Evolutionary conservation across 2,329 filamentous ascomycete species (phyloP).

Genomic region (Cordyceps farinosa): DNA sequence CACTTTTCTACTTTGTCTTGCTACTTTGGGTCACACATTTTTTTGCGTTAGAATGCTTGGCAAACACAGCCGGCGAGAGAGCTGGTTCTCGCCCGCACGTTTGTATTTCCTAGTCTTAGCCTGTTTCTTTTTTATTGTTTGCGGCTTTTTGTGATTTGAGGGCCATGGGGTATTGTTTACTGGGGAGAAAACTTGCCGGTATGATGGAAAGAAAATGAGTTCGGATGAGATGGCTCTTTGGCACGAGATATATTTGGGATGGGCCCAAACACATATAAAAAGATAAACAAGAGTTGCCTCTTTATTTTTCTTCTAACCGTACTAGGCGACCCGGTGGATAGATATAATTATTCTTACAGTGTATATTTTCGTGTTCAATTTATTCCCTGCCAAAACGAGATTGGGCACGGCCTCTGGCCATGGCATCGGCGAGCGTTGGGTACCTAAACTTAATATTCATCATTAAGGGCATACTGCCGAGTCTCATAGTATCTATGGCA

Average conservation of each 20-base stretch:
- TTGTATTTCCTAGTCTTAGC: slow-evolving; percentile 7
- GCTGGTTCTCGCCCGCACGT: not conserved
- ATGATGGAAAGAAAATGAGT: slow-evolving; percentile 3
- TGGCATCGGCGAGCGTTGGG: not conserved
- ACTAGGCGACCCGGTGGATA: not conserved
- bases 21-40: not conserved
- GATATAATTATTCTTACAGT: not conserved
- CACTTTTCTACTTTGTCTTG: not conserved
- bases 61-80: not conserved
- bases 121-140: not conserved
- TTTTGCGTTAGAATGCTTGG: slow-evolving; percentile 1
- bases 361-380: no score
- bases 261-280: not conserved
- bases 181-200: not conserved
- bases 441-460: not conserved
- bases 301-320: not conserved
- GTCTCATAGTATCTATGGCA: not conserved
- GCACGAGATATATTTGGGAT: slow-evolving; percentile 9
- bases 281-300: not conserved
- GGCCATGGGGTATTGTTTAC: slow-evolving; percentile 2
- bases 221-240: slow-evolving; percentile 8
- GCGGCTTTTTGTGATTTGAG: not conserved
- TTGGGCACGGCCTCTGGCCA: no score
- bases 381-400: no score
- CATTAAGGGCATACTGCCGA: not conserved